Conservation (phyloP, 1,284 basidiomycete species). For the Tilletiaria anomala region DNA sequence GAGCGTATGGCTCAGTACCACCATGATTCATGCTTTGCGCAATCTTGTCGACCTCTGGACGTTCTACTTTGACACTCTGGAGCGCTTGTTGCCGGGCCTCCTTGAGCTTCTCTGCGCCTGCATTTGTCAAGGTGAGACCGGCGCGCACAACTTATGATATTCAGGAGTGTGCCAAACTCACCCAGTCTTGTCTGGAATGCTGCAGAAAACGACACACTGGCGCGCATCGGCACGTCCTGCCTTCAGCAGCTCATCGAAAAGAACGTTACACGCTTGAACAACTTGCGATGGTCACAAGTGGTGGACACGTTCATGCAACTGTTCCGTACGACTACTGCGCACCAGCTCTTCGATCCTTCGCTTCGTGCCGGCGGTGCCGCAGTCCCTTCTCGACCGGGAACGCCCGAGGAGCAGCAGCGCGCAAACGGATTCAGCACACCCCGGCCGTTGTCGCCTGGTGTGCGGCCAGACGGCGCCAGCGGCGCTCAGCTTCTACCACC, state of each 20-base stretch:
- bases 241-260: slow-evolving; percentile 88
- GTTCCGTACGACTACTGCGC: slow-evolving; percentile 92
- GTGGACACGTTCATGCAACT: slow-evolving; percentile 86
- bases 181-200: slow-evolving; percentile 5
- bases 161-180: neutral
- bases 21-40: slow-evolving; percentile 93
- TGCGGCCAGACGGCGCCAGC: neutral
- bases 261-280: slow-evolving; percentile 76
- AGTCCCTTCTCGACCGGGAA: slow-evolving; percentile 3
- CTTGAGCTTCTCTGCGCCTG: slow-evolving; percentile 88
- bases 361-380: slow-evolving; percentile 44
- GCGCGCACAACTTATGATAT: neutral
- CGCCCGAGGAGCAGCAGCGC: neutral
- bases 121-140: slow-evolving; percentile 79
- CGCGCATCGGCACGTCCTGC: slow-evolving; percentile 93
- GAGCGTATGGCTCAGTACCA: slow-evolving; percentile 98
- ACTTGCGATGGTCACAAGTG: slow-evolving; percentile 77
- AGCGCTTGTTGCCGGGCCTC: slow-evolving; percentile 75
- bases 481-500: neutral
- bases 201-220: slow-evolving; percentile 61
- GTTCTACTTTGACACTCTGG: slow-evolving; percentile 82
- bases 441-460: neutral
- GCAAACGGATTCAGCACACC: slow-evolving; percentile 4
- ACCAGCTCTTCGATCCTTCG: slow-evolving; percentile 86
- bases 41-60: slow-evolving; percentile 94